Base-by-base conservation (phyloP, 106 monocot species). In the Apostasia ramifera region DNA sequence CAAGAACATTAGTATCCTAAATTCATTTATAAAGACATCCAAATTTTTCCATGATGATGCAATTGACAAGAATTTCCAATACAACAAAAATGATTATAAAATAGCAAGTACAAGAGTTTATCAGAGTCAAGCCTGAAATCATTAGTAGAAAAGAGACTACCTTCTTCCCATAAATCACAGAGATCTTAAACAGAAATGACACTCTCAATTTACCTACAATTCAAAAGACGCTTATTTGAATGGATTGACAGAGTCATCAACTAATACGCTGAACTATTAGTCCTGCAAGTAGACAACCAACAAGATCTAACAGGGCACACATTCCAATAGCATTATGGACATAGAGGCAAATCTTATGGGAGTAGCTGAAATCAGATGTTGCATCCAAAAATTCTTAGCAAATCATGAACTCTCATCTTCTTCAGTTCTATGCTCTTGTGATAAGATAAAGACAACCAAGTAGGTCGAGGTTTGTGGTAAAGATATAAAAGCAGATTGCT, bases 121-220 rank as follows among this genome's bases (percentile, higher is more conserved):
- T 40, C 38, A 68, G 43, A 45, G 13, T 53, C 15, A 53, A 10
- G 11, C 48, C 48, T 51, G 8, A 74, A 40, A 68, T 65, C 65
- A 65, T 14, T 49, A 65, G 38, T 65, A 65, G 65, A 70, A 75
- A 81, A 84, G 82, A 88, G 73, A 83, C 88, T 91, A 91, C 91
- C 95, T 91, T 87, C 69, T 77, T 71, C 78, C 73, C 92, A 92
- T 62, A 78, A 81, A 79, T 98, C 97, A 98, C 26, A 98, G 97
- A 92, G 95, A 89, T 89, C 85, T 81, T 83, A 83, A 82, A 68
- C 88, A 85, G 79, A 81, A 78, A 85, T 79, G 76, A 88, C 78
- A 89, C 81, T 89, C 77, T 88, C 92, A 92, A 58, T 78, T 92
- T 81, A 93, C 97, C 97, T 98, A 98, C 97, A 98, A 94, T 85